Percentiles rank a stretch among this genome's conserved stretches.
Conservation (phyloP, 768 basidiomycete species). For the Omphalotus guepiniiformis region DNA sequence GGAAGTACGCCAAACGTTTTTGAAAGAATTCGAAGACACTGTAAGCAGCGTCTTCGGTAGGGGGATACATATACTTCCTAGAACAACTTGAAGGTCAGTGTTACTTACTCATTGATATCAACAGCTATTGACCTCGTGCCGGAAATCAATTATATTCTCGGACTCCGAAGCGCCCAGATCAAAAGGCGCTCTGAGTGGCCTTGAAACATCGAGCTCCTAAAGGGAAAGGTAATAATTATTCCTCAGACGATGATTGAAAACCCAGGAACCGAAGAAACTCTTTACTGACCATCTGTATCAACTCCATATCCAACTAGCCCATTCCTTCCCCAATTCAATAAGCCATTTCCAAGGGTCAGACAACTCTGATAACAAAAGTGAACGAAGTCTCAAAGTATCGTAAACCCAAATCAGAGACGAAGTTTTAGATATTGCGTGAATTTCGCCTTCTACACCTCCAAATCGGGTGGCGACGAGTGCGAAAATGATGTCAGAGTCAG, state of each 20-base stretch:
- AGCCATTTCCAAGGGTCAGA: slow-evolving; percentile 4
- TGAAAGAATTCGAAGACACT: neutral
- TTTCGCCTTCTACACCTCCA: slow-evolving; percentile 1
- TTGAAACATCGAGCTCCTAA: slow-evolving; percentile 1
- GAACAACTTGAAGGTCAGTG: neutral
- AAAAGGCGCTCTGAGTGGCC: neutral
- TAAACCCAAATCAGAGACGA: neutral
- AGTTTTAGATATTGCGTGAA: neutral
- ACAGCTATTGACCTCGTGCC: slow-evolving; percentile 4
- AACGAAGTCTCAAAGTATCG: slow-evolving; percentile 2
- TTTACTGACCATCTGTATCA: neutral
- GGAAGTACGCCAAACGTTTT: slow-evolving; percentile 1
- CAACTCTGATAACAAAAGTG: slow-evolving; percentile 3
- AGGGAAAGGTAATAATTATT: neutral
- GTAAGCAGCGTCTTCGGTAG: slow-evolving; percentile 1
- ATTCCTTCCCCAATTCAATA: neutral
- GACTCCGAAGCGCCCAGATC: neutral
- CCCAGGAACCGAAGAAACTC: too few relatives aligned
- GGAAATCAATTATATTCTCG: slow-evolving; percentile 2
- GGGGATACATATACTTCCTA: slow-evolving; percentile 1
- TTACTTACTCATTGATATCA: neutral
- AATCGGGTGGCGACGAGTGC: neutral
- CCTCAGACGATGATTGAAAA: neutral
- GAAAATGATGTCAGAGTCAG: neutral
- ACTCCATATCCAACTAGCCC: neutral